Evolutionary conservation across 2,329 filamentous ascomycete genomes (phyloP).

Genomic region (Huntiella decipiens): DNA sequence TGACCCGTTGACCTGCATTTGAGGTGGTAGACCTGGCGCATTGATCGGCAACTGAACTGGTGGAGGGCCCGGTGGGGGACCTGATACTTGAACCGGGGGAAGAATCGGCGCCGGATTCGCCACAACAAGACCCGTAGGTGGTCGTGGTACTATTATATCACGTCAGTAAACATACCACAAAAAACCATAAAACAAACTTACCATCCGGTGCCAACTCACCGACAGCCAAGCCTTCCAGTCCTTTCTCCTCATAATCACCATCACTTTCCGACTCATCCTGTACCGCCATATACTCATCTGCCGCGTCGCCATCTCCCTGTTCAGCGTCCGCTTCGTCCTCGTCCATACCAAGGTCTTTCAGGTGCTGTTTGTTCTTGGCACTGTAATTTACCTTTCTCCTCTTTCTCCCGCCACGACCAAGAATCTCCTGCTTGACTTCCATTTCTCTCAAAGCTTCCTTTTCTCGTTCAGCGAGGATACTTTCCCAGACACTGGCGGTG

Average conservation of each 20-base stretch:
- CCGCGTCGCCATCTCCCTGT: neutral
- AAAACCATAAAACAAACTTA: no score
- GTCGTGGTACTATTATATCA: no score
- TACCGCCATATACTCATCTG: neutral
- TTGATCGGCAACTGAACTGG: no score
- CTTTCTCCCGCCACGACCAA: constrained; percentile 69
- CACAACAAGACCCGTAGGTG: no score
- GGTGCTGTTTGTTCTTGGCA: constrained; percentile 13
- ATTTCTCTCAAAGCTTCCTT: constrained; percentile 56
- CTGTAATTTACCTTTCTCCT: constrained; percentile 23
- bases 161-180: no score
- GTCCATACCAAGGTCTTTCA: constrained; percentile 11
- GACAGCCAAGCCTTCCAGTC: neutral
- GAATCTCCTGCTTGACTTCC: constrained; percentile 42
- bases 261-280: neutral
- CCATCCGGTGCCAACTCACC: neutral
- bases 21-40: no score
- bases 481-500: constrained; percentile 54
- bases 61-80: no score
- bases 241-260: neutral
- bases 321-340: constrained; percentile 13
- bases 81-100: no score
- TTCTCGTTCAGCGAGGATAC: constrained; percentile 70
- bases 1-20: no score
- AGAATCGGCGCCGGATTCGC: no score